Evolutionary conservation across 2,329 filamentous ascomycete genomes (phyloP).

Genomic region (Metarhizium anisopliae): DNA sequence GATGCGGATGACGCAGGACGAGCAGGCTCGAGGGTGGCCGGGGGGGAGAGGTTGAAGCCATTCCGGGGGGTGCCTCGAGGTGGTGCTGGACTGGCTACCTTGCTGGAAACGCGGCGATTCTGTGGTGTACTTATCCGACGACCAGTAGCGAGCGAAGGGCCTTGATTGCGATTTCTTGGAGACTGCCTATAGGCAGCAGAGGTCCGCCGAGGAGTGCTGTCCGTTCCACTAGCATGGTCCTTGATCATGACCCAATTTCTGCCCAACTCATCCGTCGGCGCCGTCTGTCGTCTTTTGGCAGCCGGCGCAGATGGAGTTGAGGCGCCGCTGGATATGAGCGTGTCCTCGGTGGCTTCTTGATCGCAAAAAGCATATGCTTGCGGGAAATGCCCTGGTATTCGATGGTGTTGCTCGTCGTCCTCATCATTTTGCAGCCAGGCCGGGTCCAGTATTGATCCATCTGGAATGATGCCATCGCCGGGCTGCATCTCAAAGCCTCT

Average conservation of each 20-base stretch:
- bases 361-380: slow-evolving; percentile 17
- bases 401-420: slow-evolving; percentile 15
- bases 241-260: slow-evolving; percentile 65
- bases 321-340: slow-evolving; percentile 19
- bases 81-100: slow-evolving; percentile 12
- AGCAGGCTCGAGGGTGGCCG: slow-evolving; percentile 7
- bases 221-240: slow-evolving; percentile 20
- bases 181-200: slow-evolving; percentile 12
- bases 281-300: slow-evolving; percentile 46
- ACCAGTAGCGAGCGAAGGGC: slow-evolving; percentile 22
- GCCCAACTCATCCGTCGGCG: slow-evolving; percentile 45
- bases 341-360: slow-evolving; percentile 16
- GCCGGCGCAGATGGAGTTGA: slow-evolving; percentile 36
- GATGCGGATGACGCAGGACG: slow-evolving; percentile 22
- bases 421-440: slow-evolving; percentile 5
- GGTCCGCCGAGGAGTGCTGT: slow-evolving; percentile 15
- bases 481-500: slow-evolving; percentile 51
- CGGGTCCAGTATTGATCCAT: slow-evolving; percentile 7
- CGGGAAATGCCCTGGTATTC: slow-evolving; percentile 22
- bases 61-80: background rate
- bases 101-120: slow-evolving; percentile 19
- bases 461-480: slow-evolving; percentile 16
- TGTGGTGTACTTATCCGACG: slow-evolving; percentile 35
- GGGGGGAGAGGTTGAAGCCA: slow-evolving; percentile 25
- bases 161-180: slow-evolving; percentile 23